Base-by-base conservation (phyloP, 202 grass and related monocot species). In the Hordeum pubiflorum region DNA sequence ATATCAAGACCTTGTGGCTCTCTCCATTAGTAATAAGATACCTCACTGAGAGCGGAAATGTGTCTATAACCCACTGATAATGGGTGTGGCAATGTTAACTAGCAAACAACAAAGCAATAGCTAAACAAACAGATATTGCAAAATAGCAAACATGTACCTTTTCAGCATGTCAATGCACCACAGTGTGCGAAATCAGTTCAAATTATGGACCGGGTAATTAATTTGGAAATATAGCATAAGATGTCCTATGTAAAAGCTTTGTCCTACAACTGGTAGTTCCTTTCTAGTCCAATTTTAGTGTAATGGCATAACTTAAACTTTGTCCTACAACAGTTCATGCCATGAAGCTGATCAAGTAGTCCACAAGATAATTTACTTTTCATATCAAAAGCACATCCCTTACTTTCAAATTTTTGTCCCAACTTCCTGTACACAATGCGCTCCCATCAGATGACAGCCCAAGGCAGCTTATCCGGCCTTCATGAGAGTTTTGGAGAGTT, bases 381-480 rank as follows among this genome's bases (percentile, higher is more conserved):
- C 6, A 54, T 67, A 72, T 65, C 17, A 7, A 39, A 57, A 83
- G 23, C 6, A 44, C 12, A 20, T 59, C 79, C 11, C 37, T 61
- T 79, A 94, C 96, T 92, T 95, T 99, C 38, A 99, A 88, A 80
- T 99, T 99, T 84, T 93, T 99, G 87, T 99, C 96, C 88, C 89
- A 99, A 44, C 96, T 99, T 85, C 96, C 96, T 73, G 96, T 99
- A 81, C 96, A 99, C 78, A 99, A 82, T 46, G 92, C 96, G 86
- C 96, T 99, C n/a, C 96, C 96, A 74, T 99, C 96, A 73, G 92
- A 92, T 69, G 96, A 95, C 80, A 99, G 79, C 54, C 96, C 92
- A 34, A 99, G 80, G 77, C 96, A 99, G 72, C 90, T 99, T 85
- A 99, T 99, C 43, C 90, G 88, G 18, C 86, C 80, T 22, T 93